A percentile compares a stretch with the other conserved stretches of the same genome.
Conservation (phyloP, 768 basidiomycete genomes). For the Collybiopsis luxurians region DNA sequence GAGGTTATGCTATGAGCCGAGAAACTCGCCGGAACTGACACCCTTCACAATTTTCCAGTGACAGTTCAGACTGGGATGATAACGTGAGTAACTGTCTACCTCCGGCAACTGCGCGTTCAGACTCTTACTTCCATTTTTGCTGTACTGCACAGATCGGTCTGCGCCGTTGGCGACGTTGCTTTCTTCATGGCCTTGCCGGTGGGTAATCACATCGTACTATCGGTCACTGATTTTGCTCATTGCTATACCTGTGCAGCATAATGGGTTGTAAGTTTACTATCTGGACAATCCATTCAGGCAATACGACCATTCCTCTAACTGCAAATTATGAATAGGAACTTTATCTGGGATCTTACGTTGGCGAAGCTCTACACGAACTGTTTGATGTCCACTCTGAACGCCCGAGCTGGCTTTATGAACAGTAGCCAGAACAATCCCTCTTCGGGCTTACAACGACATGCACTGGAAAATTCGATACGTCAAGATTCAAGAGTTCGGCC, state of each 20-base stretch:
- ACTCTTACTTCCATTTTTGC: too few species aligned
- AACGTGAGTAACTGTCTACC: neutral
- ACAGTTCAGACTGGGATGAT: slow-evolving; percentile 4
- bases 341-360: slow-evolving; percentile 47
- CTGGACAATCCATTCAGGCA: neutral
- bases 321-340: slow-evolving; percentile 40
- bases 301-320: neutral
- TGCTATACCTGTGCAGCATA: slow-evolving; percentile 27
- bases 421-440: neutral
- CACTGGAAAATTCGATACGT: neutral
- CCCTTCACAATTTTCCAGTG: neutral
- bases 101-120: too few species aligned
- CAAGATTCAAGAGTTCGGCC: neutral
- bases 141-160: slow-evolving; percentile 27
- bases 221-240: neutral
- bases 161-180: slow-evolving; percentile 40
- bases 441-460: neutral
- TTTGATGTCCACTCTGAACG: slow-evolving; percentile 46
- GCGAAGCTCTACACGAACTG: slow-evolving; percentile 50
- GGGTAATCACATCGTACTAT: slow-evolving; percentile 1
- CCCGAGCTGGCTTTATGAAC: slow-evolving; percentile 24
- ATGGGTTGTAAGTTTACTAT: slow-evolving; percentile 34
- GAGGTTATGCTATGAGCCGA: neutral
- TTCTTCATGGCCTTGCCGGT: slow-evolving; percentile 41
- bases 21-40: neutral